Conservation (phyloP, 2,329 filamentous ascomycete species). For the Clarireedia monteithiana region DNA sequence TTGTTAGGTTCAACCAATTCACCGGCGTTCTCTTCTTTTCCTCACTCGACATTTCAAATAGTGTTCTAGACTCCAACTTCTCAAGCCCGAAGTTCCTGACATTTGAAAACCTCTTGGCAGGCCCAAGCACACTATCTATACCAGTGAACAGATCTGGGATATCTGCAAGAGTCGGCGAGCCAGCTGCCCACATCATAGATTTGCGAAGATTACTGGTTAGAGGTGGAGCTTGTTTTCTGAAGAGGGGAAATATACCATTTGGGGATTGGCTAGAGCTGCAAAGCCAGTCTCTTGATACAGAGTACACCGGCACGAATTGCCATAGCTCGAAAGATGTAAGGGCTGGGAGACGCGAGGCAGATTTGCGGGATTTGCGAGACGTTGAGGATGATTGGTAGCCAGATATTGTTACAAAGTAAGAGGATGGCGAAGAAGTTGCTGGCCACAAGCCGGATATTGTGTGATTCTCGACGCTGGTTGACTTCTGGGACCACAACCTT, state of each 20-base stretch:
- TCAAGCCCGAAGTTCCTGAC: not conserved
- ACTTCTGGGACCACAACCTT: too few species aligned
- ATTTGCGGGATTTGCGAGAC: too few species aligned
- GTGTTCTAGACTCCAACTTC: not conserved
- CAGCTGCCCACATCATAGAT: not conserved
- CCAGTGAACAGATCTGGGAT: not conserved
- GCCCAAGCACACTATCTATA: not conserved
- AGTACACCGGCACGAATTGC: not conserved
- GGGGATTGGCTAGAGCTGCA: not conserved
- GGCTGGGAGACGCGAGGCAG: not conserved
- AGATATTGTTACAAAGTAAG: too few species aligned
- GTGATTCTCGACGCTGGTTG: too few species aligned
- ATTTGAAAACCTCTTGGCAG: not conserved
- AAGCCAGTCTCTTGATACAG: slow-evolving; percentile 1
- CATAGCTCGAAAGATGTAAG: not conserved
- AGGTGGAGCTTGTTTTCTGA: not conserved
- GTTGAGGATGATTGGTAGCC: not conserved
- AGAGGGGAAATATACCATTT: not conserved
- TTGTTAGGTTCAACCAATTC: not conserved
- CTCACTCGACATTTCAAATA: not conserved
- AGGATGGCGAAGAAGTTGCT: too few species aligned
- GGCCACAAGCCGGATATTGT: too few species aligned
- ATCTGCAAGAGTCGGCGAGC: too few species aligned
- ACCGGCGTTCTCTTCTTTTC: not conserved
- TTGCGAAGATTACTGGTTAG: not conserved